Evolutionary conservation across 2,329 filamentous ascomycete species (phyloP).

Genomic region (Hypoxylon sp.): DNA sequence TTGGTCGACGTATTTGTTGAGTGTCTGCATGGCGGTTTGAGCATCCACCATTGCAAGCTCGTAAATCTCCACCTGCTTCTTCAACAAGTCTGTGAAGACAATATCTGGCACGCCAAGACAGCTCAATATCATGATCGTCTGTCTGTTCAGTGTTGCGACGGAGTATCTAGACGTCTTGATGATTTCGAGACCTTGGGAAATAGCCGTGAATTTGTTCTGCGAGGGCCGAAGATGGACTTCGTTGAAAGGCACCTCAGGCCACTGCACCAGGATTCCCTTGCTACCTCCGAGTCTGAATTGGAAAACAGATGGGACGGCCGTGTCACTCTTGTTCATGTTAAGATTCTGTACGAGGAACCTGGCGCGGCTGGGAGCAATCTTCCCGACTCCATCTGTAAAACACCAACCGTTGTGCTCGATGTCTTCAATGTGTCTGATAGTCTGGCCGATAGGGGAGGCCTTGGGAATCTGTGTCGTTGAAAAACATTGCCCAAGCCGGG

Average conservation of each 20-base stretch:
- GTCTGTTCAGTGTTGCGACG: slow-evolving; percentile 86
- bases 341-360: slow-evolving; percentile 81
- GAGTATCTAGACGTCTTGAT: slow-evolving; percentile 85
- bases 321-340: slow-evolving; percentile 64
- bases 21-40: slow-evolving; percentile 73
- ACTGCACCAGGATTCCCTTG: slow-evolving; percentile 88
- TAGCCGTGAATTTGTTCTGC: slow-evolving; percentile 87
- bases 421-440: slow-evolving; percentile 76
- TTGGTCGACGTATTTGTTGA: slow-evolving; percentile 85
- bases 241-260: slow-evolving; percentile 74
- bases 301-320: slow-evolving; percentile 81
- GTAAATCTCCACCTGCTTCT: slow-evolving; percentile 77
- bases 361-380: slow-evolving; percentile 85
- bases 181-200: slow-evolving; percentile 83
- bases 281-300: slow-evolving; percentile 94
- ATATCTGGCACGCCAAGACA: slow-evolving; percentile 78
- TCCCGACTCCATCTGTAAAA: slow-evolving; percentile 95
- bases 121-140: slow-evolving; percentile 89
- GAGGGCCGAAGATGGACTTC: slow-evolving; percentile 86
- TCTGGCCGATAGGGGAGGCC: slow-evolving; percentile 71
- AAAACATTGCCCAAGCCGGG: slow-evolving; percentile 93
- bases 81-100: slow-evolving; percentile 78
- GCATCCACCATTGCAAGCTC: slow-evolving; percentile 78
- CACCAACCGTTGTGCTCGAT: slow-evolving; percentile 76
- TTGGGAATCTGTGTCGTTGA: slow-evolving; percentile 87